Percentiles rank a stretch among this genome's conserved stretches.
These are phyloP conservation scores for Craspedostauros australis DNA, from an alignment of 108 stramenopile species.

Conservation along the genomic window DNA sequence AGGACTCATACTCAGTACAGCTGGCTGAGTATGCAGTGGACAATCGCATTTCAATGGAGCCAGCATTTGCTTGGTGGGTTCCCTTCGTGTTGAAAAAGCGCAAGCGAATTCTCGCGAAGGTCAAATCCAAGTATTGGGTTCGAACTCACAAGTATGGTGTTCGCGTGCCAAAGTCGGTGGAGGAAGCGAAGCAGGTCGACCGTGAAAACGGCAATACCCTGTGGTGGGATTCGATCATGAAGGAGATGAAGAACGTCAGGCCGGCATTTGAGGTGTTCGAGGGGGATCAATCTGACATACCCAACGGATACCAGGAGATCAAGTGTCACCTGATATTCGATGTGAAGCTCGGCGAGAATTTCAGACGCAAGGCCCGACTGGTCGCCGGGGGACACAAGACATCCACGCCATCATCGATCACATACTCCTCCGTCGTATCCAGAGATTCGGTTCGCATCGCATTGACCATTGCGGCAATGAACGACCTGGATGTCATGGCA, in stretches of 20 bases:
- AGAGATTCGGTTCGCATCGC: constrained; percentile 30
- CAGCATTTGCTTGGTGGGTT: too few relatives aligned
- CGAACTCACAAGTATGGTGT: constrained; percentile 33
- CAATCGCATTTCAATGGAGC: too few relatives aligned
- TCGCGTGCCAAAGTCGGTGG: constrained; percentile 19
- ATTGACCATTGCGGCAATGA: constrained; percentile 26
- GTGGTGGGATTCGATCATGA: constrained; percentile 29
- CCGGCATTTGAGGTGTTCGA: constrained; percentile 19
- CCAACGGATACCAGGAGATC: constrained; percentile 29
- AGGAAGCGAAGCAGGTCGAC: constrained; percentile 20
- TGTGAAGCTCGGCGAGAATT: constrained; percentile 30
- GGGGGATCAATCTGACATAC: constrained; percentile 9
- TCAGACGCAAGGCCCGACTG: constrained; percentile 15
- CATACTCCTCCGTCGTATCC: constrained; percentile 22
- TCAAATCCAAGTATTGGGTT: too few relatives aligned
- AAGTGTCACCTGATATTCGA: constrained; percentile 36
- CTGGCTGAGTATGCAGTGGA: too few relatives aligned
- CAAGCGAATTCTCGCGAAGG: too few relatives aligned
- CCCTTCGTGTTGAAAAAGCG: too few relatives aligned
- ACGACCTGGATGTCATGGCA: constrained; percentile 17
- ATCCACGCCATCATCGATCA: constrained; percentile 5
- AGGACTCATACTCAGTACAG: too few relatives aligned
- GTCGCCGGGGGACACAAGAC: constrained; percentile 34
- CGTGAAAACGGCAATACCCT: constrained; percentile 10
- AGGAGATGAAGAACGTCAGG: constrained; percentile 28